Evolutionary conservation across 768 basidiomycete species (phyloP), one percentile per base, ranked within the genome.

Genomic region (Tremella fuciformis): DNA sequence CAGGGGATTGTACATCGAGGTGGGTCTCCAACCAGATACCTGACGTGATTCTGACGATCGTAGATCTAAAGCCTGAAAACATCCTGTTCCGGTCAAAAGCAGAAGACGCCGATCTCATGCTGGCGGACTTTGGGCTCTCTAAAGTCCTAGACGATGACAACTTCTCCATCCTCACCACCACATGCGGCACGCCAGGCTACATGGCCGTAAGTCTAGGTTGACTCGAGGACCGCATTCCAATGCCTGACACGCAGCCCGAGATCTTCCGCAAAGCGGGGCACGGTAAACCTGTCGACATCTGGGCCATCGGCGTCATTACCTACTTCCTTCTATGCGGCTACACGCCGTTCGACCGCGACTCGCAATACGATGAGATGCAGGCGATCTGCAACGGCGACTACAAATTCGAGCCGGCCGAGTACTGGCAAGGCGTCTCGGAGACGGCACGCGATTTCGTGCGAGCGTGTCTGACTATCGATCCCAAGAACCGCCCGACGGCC

Each of bases 301-400:
- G 91, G 93, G 92, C 94, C 0, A 93, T 98, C 84, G 94, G 94
- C 39, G 94, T 99, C 50, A 93, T 99, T 77, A 89, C 94, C 13
- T 97, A 97, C 79, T 96, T 96, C 86, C 80, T 97, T 2, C 86
- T 97, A 24, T 86, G 86, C 52, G 86, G 84, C 8, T 78, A 98
- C 80, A 99, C 96, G 4, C 96, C 96, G 0, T 99, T 99, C 74
- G 93, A 98, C 76, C 85, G 91, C 22, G 93, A 97, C 58, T 85
- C 83, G 1, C 79, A 80, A 59, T 77, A 78, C 52, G 84, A 85
- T 63, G 94, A 98, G 79, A 93, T 92, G 87, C 86, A 94, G 70
- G 94, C 94, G 34, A 97, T 98, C 80, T 85, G 92, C 50, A 83
- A 84, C 0, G 92, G 91, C 7, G 89, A 96, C 78, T 97, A 91